Evolutionary conservation across 805 yeast genomes (phyloP), one percentile per base, ranked within the genome.

Genomic region (Saccharomycopsis capsularis): DNA sequence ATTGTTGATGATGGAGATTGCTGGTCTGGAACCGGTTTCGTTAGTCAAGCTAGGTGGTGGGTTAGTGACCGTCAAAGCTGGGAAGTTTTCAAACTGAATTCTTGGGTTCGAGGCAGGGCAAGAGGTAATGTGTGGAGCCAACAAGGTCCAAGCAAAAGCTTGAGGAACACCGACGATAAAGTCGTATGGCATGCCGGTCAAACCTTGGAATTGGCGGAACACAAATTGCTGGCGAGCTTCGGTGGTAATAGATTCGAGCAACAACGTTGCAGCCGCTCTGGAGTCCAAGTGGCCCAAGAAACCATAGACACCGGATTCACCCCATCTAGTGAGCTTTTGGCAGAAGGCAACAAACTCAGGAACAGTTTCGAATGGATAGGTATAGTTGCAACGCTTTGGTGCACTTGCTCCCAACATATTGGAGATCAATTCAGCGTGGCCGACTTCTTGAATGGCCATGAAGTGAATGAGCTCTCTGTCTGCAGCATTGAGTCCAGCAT

Each of bases 351-450:
- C n/a, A 16, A 34, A 34, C 18, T 34, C 38, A 13, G 38, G 38
- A 9, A 34, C 38, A 34, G 38, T 34, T n/a, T 34, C 38, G n/a
- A 34, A 34, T 34, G 38, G 38, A n/a, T 34, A 34, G 19, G 38
- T 34, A 18, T 34, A 34, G n/a, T 34, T 34, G 19, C 38, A 34
- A 11, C 38, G 38, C n/a, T 34, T 34, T 11, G 38, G 38, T 13
- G 38, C 38, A 34, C 38, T 34, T 34, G 13, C 19, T 13, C 38
- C 38, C 18, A 34, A 34, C 38, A 34, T 34, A 18, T 34, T 34
- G 18, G 38, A 34, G 38, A 34, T 34, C 38, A 34, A 34, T n/a
- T 34, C 19, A 34, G 38, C 38, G n/a, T 34, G 38, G 38, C 38
- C 38, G n/a, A 16, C 38, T 16, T 34, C 38, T n/a, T 34, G 38